Base-by-base conservation (phyloP, 768 basidiomycete genomes). In the Tephrocybe sp. region DNA sequence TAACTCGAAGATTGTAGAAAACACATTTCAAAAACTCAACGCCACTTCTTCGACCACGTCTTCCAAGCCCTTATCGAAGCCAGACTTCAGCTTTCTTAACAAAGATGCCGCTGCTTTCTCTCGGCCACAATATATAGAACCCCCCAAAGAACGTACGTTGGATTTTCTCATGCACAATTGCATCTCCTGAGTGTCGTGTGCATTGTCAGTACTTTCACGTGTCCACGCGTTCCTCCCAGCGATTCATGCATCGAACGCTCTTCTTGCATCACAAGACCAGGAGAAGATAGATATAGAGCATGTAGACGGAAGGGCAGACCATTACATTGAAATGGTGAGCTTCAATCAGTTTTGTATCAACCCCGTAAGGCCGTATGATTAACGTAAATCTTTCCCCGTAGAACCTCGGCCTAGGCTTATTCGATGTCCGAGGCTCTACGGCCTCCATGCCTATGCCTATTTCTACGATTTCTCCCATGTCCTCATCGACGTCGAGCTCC, bases 151-250 rank as follows among this genome's bases (percentile, higher is more conserved):
- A 58, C 71, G 82, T 82, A 59, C 46, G 80, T 68, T 29, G 13
- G 16, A 30, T 45, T 15, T 43, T 23, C 23, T 19, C 31, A 49
- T 42, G 22, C 22, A 47, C 16, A 29, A 10, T 47, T 10, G 18
- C 11, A 23, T 21, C 39, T 37, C 39, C 34, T 55, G 34, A 45
- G 29, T 46, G 45, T 30, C 29, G 11, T 49, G 13, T 33, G 9
- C 19, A 19, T 9, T 38, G 6, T n/a, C 54, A 89, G 87, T 89
- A 18, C 70, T 89, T 6, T 73, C 79, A 11, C 79, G 86, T n/a
- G 72, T 88, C 6, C 78, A 81, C 61, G 76, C 79, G 0, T 88
- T 89, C 60, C 75, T 89, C 4, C 85, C 86, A 2, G 70, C 80
- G 53, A 69, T 89, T n/a, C 76, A 82, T 42, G 83, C 81, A 12